phyloP scores from a whole-genome alignment of 176 grass and related monocot species.

The Leersia perrieri region DNA sequence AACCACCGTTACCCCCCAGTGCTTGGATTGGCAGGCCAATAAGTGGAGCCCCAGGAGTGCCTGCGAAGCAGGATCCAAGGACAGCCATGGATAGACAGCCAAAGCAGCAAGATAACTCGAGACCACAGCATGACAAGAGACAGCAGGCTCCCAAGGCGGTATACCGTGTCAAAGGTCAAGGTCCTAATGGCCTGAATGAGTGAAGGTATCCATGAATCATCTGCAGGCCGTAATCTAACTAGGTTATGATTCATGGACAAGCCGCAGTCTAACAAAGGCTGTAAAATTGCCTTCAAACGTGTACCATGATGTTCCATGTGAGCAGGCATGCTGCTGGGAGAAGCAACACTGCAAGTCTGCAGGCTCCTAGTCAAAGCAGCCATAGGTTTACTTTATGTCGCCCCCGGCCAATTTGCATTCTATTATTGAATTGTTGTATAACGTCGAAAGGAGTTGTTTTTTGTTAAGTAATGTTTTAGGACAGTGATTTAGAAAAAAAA shows the following conservation, averaged over 20 bases:
- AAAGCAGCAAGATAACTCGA: slow-evolving; percentile 49
- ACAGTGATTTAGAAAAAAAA: slow-evolving; percentile 28
- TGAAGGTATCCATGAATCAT: slow-evolving; percentile 30
- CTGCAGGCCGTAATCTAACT: background rate
- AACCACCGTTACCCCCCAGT: slow-evolving; percentile 67
- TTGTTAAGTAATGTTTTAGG: slow-evolving; percentile 25
- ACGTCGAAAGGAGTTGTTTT: slow-evolving; percentile 3
- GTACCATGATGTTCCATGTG: background rate
- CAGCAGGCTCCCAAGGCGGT: slow-evolving; percentile 54
- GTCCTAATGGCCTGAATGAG: slow-evolving; percentile 35
- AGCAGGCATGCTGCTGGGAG: background rate
- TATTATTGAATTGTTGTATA: slow-evolving; percentile 34
- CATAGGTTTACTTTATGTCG: background rate
- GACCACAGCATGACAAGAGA: slow-evolving; percentile 43
- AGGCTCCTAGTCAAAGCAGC: background rate
- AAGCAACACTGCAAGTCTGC: background rate
- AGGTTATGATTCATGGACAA: slow-evolving; percentile 3
- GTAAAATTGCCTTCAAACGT: background rate
- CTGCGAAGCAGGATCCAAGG: slow-evolving; percentile 39
- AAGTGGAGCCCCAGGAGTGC: slow-evolving; percentile 38
- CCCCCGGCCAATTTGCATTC: background rate
- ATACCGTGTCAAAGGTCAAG: slow-evolving; percentile 52
- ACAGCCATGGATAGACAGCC: slow-evolving; percentile 23
- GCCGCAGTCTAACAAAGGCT: background rate
- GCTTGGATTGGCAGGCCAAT: slow-evolving; percentile 80